Evolutionary conservation across 1,284 basidiomycete species (phyloP).

Genomic region (Cutaneotrichosporon daszewskae): DNA sequence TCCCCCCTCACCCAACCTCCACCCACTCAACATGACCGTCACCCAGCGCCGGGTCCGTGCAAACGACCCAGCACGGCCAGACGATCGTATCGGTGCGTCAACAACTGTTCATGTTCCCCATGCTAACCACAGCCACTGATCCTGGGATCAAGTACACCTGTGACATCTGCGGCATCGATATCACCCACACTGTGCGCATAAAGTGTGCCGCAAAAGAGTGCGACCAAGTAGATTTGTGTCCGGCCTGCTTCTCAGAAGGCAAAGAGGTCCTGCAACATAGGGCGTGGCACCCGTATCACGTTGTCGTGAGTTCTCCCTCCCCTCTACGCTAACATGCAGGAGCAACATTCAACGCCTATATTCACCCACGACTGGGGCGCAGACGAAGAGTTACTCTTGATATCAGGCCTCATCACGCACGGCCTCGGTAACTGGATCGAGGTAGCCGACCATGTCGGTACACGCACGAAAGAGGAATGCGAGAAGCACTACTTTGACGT

Average conservation of each 20-base stretch:
- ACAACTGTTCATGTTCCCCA: no score
- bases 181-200: conserved; percentile 81
- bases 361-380: conserved; percentile 95
- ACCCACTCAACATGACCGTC: conserved; percentile 43
- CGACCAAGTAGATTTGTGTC: conserved; percentile 80
- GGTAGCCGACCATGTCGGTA: conserved; percentile 92
- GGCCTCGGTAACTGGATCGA: conserved; percentile 97
- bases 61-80: conserved; percentile 32
- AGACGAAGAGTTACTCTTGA: conserved; percentile 89
- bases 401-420: conserved; percentile 83
- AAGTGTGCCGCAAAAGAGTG: conserved; percentile 81
- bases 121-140: conserved; percentile 29
- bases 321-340: conserved; percentile 52
- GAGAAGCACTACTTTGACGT: conserved; percentile 80
- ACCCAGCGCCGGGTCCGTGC: conserved; percentile 40
- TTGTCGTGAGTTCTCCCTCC: conserved; percentile 63
- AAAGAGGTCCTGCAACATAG: conserved; percentile 84
- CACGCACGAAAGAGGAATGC: conserved; percentile 89
- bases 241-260: conserved; percentile 83
- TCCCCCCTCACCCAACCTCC: background rate
- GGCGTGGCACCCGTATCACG: conserved; percentile 82
- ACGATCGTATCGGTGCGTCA: conserved; percentile 30
- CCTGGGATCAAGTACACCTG: conserved; percentile 47
- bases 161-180: conserved; percentile 46
- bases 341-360: conserved; percentile 92